Percentiles rank a stretch among this genome's conserved stretches.
Evolutionary conservation across 140 eudicot species (phyloP).

Genomic region (Erigeron philadelphicus): DNA sequence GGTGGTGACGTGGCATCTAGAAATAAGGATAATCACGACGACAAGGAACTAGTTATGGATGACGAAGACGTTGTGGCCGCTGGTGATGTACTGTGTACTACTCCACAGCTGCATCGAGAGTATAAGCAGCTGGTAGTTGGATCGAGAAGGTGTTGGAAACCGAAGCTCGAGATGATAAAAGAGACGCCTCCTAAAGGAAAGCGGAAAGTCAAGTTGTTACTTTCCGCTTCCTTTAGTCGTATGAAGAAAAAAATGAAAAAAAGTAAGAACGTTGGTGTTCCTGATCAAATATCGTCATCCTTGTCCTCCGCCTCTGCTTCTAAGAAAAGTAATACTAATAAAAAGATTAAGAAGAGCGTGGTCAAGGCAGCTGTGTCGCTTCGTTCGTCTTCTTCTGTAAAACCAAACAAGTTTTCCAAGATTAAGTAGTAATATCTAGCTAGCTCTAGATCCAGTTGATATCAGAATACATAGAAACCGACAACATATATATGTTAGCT

Average conservation of each 20-base stretch:
- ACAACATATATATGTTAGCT: slow-evolving; percentile 4
- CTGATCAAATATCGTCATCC: slow-evolving; percentile 12
- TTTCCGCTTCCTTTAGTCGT: slow-evolving; percentile 29
- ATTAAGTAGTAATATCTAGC: neutral
- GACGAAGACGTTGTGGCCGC: neutral
- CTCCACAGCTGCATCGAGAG: slow-evolving; percentile 51
- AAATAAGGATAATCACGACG: neutral
- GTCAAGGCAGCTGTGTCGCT: slow-evolving; percentile 3
- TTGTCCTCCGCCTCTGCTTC: slow-evolving; percentile 5
- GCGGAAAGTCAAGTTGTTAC: slow-evolving; percentile 33
- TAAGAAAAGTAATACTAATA: neutral
- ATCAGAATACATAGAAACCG: slow-evolving; percentile 7
- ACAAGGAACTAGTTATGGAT: neutral
- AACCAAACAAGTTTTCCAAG: slow-evolving; percentile 23
- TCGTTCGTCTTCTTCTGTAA: slow-evolving; percentile 2
- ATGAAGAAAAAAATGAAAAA: slow-evolving; percentile 27
- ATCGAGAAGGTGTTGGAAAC: slow-evolving; percentile 45
- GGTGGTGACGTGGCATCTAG: too few species aligned
- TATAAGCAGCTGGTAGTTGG: slow-evolving; percentile 47
- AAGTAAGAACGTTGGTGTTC: neutral
- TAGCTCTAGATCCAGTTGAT: neutral
- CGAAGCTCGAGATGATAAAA: slow-evolving; percentile 52
- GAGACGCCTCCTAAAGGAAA: slow-evolving; percentile 30
- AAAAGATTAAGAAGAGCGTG: slow-evolving; percentile 8
- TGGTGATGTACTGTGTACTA: slow-evolving; percentile 37